Percentiles rank a stretch among this genome's conserved stretches.
Evolutionary conservation across 2,329 filamentous ascomycete genomes (phyloP).

Genomic region (Penicillium palitans): DNA sequence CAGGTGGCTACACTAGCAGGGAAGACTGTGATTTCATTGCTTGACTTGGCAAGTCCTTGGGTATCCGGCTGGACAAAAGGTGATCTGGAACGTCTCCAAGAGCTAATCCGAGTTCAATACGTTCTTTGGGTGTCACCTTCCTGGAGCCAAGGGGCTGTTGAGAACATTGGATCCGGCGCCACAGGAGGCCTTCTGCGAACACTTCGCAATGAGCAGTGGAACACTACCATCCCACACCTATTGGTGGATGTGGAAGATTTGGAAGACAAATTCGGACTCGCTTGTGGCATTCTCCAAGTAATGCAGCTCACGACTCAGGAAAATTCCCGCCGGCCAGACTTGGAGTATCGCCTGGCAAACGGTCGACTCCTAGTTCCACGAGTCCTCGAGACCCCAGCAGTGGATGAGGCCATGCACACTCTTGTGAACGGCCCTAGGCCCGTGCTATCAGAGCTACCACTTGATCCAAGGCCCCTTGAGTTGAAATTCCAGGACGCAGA

Average conservation of each 20-base stretch:
- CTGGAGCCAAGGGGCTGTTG: conserved; percentile 12
- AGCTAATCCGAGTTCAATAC: conserved; percentile 17
- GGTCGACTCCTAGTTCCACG: conserved; percentile 16
- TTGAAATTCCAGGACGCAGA: conserved; percentile 14
- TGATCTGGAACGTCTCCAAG: conserved; percentile 16
- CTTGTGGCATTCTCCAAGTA: conserved; percentile 15
- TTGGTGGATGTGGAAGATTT: conserved; percentile 18
- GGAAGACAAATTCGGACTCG: conserved; percentile 10
- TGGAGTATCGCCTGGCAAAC: conserved; percentile 17
- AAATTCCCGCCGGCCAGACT: conserved; percentile 12
- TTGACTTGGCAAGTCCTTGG: conserved; percentile 20
- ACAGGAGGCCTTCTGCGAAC: conserved; percentile 27
- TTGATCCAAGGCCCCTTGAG: conserved; percentile 13
- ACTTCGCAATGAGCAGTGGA: conserved; percentile 27
- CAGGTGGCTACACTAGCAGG: conserved; percentile 12
- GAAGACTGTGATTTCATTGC: conserved; percentile 22
- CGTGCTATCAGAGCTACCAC: conserved; percentile 8
- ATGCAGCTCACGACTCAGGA: conserved; percentile 19
- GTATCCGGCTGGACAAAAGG: conserved; percentile 10
- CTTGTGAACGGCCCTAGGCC: conserved; percentile 17
- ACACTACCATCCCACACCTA: conserved; percentile 22
- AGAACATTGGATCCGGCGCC: conserved; percentile 21
- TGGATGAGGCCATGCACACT: conserved; percentile 20
- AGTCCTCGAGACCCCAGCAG: conserved; percentile 11
- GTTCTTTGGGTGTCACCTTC: conserved; percentile 24